Evolutionary conservation across 1,284 basidiomycete genomes (phyloP), one percentile per base, ranked within the genome.

Genomic region (Heterobasidion occidentale): DNA sequence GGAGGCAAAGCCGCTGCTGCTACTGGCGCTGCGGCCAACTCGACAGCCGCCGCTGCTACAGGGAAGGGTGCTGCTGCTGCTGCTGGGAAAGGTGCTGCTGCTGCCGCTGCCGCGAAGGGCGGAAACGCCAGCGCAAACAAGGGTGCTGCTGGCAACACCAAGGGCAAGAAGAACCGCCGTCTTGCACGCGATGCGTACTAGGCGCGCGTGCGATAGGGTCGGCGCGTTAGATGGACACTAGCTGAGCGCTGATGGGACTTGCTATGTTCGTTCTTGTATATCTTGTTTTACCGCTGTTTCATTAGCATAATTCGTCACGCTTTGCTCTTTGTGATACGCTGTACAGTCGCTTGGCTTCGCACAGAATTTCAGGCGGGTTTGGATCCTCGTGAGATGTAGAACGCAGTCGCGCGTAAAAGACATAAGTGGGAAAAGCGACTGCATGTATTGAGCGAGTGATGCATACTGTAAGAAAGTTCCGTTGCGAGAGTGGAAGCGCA

Each of bases 51-150:
- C 42, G 36, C 52, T 44, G 46, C 46, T 19, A 42, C 60, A n/a
- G 44, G 51, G 8, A 46, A 57, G 14, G 50, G 55, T 36, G 42
- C 52, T 12, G 56, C 59, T 38, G 59, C 60, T 5, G 49, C 58
- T 8, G 56, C 61, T 33, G 33, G 46, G 15, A 49, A 45, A 14
- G 58, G 61, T 11, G 59, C 62, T 19, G 57, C 61, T 34, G 52
- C 60, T 46, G 51, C 42, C 20, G 50, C 42, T 51, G 34, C 36
- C 46, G 49, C 52, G 11, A 38, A 46, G 17, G 52, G 47, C 46
- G 48, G 48, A 12, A 35, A 35, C 27, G 27, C 27, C 27, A 27
- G 27, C 27, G 27, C 27, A 27, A 27, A 27, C n/a, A 45, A 44
- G 34, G 44, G 45, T 54, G 57, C 27, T 27, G 27, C 27, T 27